These are phyloP conservation scores for Boletus nobilissimus DNA, from an alignment of 1,284 basidiomycete genomes.

Conservation along the genomic window DNA sequence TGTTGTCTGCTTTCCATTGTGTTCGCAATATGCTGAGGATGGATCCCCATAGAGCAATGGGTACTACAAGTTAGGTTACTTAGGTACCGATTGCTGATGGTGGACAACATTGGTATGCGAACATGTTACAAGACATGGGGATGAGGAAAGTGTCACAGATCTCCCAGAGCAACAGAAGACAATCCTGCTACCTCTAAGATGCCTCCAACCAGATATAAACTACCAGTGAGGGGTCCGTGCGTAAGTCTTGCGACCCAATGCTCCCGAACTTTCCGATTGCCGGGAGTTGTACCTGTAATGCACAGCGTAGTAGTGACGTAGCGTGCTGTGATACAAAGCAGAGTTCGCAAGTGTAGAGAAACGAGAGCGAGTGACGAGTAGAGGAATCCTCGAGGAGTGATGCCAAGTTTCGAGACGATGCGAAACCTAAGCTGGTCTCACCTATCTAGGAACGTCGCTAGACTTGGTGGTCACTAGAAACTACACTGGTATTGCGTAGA, in stretches of 20 bases:
- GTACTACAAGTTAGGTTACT: not conserved
- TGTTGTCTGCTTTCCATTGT: not conserved
- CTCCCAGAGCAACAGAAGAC: constrained; percentile 65
- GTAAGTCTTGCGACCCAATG: constrained; percentile 49
- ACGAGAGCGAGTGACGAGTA: too few species aligned
- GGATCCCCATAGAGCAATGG: constrained; percentile 28
- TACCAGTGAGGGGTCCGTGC: constrained; percentile 89
- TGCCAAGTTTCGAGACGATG: too few species aligned
- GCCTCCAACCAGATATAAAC: constrained; percentile 94
- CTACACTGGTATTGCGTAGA: too few species aligned
- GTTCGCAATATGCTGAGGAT: not conserved
- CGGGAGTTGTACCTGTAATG: too few species aligned
- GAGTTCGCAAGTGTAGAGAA: too few species aligned
- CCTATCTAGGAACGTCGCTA: too few species aligned
- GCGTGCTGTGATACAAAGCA: too few species aligned
- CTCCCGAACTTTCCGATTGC: constrained; percentile 65
- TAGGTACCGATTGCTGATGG: constrained; percentile 18
- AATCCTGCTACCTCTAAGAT: constrained; percentile 90
- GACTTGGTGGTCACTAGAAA: too few species aligned
- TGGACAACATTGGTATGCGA: constrained; percentile 9
- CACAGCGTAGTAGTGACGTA: too few species aligned
- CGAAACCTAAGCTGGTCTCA: too few species aligned
- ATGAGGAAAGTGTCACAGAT: constrained; percentile 29
- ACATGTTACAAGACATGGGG: constrained; percentile 13
- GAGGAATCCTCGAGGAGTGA: too few species aligned